Conservation (phyloP, 805 yeast species). For the Yamadazyma paraphyllophila region DNA sequence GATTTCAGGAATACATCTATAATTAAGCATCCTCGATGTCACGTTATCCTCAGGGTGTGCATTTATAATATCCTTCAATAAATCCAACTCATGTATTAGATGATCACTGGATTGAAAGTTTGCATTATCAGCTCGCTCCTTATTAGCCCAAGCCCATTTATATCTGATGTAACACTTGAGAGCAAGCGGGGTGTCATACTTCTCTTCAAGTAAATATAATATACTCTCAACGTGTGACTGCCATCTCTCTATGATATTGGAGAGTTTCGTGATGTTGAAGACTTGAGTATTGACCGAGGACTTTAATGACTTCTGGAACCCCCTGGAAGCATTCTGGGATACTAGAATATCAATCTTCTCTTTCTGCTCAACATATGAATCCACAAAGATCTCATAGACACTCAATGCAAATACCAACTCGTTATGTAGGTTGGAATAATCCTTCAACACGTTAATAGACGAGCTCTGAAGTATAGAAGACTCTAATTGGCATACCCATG, state of each 20-base stretch:
- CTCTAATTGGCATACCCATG: conserved; percentile 36
- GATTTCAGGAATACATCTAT: conserved; percentile 55
- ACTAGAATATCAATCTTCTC: conserved; percentile 21
- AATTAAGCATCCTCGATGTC: conserved; percentile 54
- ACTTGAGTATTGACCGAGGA: conserved; percentile 31
- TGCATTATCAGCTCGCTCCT: conserved; percentile 26
- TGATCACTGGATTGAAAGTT: conserved; percentile 30
- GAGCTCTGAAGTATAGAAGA: conserved; percentile 13
- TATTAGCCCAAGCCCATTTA: conserved; percentile 35
- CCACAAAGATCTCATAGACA: conserved; percentile 46
- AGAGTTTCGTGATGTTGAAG: conserved; percentile 36
- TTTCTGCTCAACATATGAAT: conserved; percentile 36
- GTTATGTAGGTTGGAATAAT: neutral
- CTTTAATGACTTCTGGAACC: conserved; percentile 23
- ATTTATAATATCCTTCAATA: conserved; percentile 14
- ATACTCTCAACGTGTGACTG: conserved; percentile 11
- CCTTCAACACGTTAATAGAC: conserved; percentile 1
- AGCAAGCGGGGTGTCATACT: neutral
- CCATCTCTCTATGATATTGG: conserved; percentile 53
- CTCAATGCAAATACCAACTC: conserved; percentile 31
- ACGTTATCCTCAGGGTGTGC: conserved; percentile 11
- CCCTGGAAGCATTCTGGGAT: conserved; percentile 18
- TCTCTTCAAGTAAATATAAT: neutral
- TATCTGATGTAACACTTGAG: conserved; percentile 12
- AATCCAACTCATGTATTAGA: conserved; percentile 23